These are phyloP conservation scores for Chlorella sp. DNA, from an alignment of 139 green algal genomes.

Conservation along the genomic window DNA sequence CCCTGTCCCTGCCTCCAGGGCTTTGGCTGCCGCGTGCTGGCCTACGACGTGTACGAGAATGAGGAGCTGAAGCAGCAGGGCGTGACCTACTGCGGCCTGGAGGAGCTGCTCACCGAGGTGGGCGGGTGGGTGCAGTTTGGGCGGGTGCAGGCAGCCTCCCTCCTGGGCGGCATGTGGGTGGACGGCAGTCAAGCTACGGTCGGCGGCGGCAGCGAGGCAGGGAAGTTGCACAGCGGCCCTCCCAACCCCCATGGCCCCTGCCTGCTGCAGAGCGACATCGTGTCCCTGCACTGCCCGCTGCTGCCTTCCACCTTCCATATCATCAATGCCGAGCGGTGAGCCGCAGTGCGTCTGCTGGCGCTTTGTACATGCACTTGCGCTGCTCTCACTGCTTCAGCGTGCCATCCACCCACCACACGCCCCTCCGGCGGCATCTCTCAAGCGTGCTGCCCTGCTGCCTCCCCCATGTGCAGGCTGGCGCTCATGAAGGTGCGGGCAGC, in stretches of 20 bases:
- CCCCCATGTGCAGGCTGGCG: constrained; percentile 46
- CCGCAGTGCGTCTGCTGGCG: neutral
- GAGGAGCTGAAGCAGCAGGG: constrained; percentile 22
- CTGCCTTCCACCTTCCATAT: constrained; percentile 72
- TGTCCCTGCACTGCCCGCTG: constrained; percentile 60
- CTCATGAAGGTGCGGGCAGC: constrained; percentile 61
- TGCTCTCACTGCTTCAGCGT: too few species aligned
- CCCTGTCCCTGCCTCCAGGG: constrained; percentile 12
- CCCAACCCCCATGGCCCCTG: neutral
- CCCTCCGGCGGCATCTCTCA: neutral
- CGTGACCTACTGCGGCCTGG: constrained; percentile 37
- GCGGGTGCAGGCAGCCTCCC: neutral
- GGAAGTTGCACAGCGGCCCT: too few species aligned
- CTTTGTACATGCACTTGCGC: neutral
- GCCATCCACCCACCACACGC: neutral
- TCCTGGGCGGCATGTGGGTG: too few species aligned
- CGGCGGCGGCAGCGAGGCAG: too few species aligned
- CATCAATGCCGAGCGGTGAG: constrained; percentile 51
- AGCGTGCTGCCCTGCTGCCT: neutral
- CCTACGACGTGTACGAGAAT: constrained; percentile 31
- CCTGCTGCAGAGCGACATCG: constrained; percentile 32
- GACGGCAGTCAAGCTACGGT: too few species aligned
- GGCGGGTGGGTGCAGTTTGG: neutral
- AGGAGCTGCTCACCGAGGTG: constrained; percentile 36
- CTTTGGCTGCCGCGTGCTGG: constrained; percentile 43